Evolutionary conservation across 139 green algal species (phyloP), one percentile per base, ranked within the genome.

Genomic region (Pleodorina starrii): DNA sequence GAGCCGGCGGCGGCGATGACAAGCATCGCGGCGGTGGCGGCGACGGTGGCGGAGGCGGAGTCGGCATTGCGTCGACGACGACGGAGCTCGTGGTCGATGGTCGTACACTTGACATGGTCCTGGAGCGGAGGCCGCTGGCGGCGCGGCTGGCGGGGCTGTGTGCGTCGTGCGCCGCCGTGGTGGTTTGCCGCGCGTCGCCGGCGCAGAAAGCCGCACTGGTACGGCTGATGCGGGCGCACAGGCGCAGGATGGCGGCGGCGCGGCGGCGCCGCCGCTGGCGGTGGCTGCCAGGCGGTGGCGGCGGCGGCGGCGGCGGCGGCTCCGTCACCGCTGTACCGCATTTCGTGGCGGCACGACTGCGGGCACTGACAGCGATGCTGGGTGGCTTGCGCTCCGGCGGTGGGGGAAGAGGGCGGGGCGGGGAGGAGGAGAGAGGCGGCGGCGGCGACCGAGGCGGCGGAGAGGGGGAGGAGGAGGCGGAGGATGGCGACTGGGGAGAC

Each of bases 111-210:
- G 85, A 91, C 57, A 57, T 86, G 50, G 63, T 91, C 21, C 87
- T 95, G 66, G 66, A 84, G 75, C 83, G 25, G 51, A 46, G 36
- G 35, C 44, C 17, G 25, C 46, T 60, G 36, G 75, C 73, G 75
- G 27, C 21, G 23, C 27, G 38, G 40, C 42, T 84, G 85, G 69
- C 84, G 71, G 84, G 50, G 72, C 69, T 89, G 84, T 89, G 84
- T 51, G 84, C 84, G 16, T 63, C 96, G 92, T 91, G 66, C 38
- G 19, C 23, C 11, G 90, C 88, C 23, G 95, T 98, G 35, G 86
- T 98, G 57, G 97, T 95, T 85, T 98, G 96, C 75, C 89, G 95
- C 1, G 95, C 93, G 35, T 94, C 91, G 27, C 93, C 93, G 0
- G 90, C 93, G 69, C 92, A 96, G 80, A 96, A 96, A 85, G 92